Evolutionary conservation across 2,329 filamentous ascomycete genomes (phyloP), one percentile per base, ranked within the genome.

Genomic region (Tolypocladium tropicale): DNA sequence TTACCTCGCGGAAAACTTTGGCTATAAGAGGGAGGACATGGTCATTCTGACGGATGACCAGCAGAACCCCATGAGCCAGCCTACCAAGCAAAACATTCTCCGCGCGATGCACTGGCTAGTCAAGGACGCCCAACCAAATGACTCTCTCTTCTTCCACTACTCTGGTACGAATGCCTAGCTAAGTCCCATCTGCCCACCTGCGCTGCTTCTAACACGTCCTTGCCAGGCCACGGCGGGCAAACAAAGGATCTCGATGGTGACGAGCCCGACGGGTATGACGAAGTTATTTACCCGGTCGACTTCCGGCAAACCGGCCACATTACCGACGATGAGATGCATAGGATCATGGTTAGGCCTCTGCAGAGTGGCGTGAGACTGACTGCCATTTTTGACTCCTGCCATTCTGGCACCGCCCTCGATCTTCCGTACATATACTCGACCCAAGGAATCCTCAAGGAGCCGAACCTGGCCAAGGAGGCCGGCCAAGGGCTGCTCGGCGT

Each of bases 91-190:
- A 63, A 97, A 97, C 68, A 95, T 97, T 56, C 73, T 97, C 39
- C 83, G 93, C 54, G 93, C 93, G 33, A 97, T 97, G 93, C 92
- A 96, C 70, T 97, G 93, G 93, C 76, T 97, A 23, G 90, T 96
- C 57, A 96, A 96, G 74, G 92, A 96, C 67, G 92, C 93, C 5
- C 82, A 82, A 57, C 89, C 91, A 0, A 95, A 96, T 68, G 93
- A 97, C 69, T 95, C 93, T 5, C 80, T 97, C 7, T 97, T 97
- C 75, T 96, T 97, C 76, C 93, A 97, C 74, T 97, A 96, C 71
- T 96, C 92, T 41, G 91, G 89, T 91, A 73, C 63, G 82, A 68
- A 41, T 9, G 28, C 28, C n/a, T 16, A 37, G 23, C 52, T 25
- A 4, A 12, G 16, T n/a, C 16, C 10, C 23, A 6, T 2, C 16